A percentile compares a stretch with the other conserved stretches of the same genome.
These are phyloP conservation scores for Diaporthe australafricana DNA, from an alignment of 2,329 filamentous ascomycete species.

Conservation along the genomic window DNA sequence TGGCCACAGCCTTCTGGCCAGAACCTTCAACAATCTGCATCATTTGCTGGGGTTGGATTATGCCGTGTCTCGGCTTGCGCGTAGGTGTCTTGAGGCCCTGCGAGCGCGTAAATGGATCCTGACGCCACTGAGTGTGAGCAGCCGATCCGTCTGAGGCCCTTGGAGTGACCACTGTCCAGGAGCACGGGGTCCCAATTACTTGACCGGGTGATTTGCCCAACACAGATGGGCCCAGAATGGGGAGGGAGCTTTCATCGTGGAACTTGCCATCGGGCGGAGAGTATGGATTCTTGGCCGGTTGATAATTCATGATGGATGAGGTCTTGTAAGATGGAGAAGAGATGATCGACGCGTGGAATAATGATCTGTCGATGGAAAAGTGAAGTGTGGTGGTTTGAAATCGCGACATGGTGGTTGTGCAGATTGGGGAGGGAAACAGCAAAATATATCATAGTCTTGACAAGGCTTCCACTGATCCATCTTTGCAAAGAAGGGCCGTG, in stretches of 20 bases:
- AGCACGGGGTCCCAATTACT: neutral
- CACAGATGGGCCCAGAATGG: neutral
- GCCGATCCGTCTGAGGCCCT: neutral
- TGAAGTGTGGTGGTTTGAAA: neutral
- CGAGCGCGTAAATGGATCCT: too few species aligned
- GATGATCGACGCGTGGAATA: neutral
- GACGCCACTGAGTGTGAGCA: neutral
- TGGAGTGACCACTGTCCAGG: neutral
- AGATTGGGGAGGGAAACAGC: neutral
- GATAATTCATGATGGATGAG: slow-evolving; percentile 12
- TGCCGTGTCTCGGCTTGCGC: neutral
- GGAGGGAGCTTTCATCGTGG: neutral
- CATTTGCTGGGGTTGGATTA: neutral
- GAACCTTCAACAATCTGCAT: neutral
- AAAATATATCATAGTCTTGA: neutral
- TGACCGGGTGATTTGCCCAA: neutral
- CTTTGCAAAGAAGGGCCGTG: neutral
- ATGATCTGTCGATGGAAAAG: neutral
- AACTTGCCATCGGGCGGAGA: neutral
- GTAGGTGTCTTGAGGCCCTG: neutral
- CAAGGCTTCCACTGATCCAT: neutral
- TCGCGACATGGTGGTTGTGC: neutral
- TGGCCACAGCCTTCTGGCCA: neutral
- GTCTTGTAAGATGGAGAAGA: slow-evolving; percentile 2
- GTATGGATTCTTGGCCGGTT: neutral